Evolutionary conservation across 176 grass and related monocot genomes (phyloP), one percentile per base, ranked within the genome.

Genomic region (Tillandsia leiboldiana): DNA sequence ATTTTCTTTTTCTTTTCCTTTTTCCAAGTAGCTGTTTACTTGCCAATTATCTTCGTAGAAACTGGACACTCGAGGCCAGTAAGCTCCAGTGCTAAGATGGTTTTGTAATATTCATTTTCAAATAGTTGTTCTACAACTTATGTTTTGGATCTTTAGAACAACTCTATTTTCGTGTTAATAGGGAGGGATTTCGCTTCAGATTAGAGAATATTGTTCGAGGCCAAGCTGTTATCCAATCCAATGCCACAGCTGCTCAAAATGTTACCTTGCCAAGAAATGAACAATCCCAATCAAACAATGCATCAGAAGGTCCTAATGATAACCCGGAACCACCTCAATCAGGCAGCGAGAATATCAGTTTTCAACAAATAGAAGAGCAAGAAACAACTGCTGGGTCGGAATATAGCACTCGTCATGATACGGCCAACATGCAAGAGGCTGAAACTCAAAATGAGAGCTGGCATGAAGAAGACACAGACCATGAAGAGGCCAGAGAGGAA

Each of bases 121-220:
- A 17, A 18, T 58, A n/a, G 9, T 13, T 58, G 9, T 20, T 58
- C 54, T 15, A 49, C 9, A 14, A 23, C 33, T 27, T 51, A 28
- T 9, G 10, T 51, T 10, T 52, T 18, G 50, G 13, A 53, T 52
- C 65, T 13, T 13, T 57, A 33, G 14, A 24, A 53, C 33, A 27
- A 77, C 48, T 72, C 66, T 65, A 70, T 52, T 29, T 72, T 82
- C 79, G 75, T 79, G 74, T 92, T 83, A 90, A 70, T 87, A 87
- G 94, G 78, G 89, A 84, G 80, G 94, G 71, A 67, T 99, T 93
- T 75, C 80, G 54, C 65, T 90, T 87, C 87, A 99, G 89, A 93
- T 90, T 90, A 80, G 89, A 92, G 84, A 92, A 88, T 59, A 78
- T 93, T 27, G 69, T 92, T 48, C 80, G 77, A 42, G 84, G 89